These are phyloP conservation scores for Kwoniella pini DNA, from an alignment of 768 basidiomycete genomes.

Conservation along the genomic window DNA sequence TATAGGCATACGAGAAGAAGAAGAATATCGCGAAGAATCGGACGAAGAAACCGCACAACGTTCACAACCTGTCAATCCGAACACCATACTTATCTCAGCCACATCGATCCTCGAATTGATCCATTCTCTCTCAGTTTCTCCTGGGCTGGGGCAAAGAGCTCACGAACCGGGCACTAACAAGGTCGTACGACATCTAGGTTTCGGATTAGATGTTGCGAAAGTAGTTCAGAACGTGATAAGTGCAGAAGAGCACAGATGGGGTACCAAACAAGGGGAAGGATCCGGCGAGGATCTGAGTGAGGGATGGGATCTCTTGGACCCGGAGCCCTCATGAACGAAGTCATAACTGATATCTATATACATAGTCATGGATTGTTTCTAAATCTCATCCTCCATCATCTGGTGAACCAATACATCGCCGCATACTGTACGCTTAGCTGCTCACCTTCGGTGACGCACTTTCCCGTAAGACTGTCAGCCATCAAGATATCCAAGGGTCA, in stretches of 20 bases:
- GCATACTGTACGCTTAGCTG: constrained; percentile 45
- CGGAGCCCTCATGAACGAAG: not conserved
- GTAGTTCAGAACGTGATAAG: constrained; percentile 34
- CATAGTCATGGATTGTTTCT: not conserved
- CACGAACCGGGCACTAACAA: constrained; percentile 35
- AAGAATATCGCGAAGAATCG: constrained; percentile 9
- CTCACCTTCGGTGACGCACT: constrained; percentile 54
- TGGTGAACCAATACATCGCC: constrained; percentile 47
- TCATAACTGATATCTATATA: not conserved
- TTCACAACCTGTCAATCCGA: not conserved
- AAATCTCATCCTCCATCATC: constrained; percentile 7
- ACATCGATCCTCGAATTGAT: constrained; percentile 34
- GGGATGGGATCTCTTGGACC: constrained; percentile 29
- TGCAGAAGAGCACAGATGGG: constrained; percentile 24
- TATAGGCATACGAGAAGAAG: constrained; percentile 29
- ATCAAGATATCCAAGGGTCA: constrained; percentile 2
- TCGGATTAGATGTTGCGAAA: constrained; percentile 42
- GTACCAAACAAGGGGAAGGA: constrained; percentile 2
- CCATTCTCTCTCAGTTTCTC: constrained; percentile 13
- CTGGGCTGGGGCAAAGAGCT: constrained; percentile 24
- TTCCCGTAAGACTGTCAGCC: constrained; percentile 8
- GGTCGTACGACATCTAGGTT: constrained; percentile 28
- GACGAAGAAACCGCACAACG: constrained; percentile 9
- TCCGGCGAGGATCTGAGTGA: constrained; percentile 25
- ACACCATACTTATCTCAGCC: constrained; percentile 21